Conservation (phyloP, 2,329 filamentous ascomycete species). For the Xylariaceae sp. region DNA sequence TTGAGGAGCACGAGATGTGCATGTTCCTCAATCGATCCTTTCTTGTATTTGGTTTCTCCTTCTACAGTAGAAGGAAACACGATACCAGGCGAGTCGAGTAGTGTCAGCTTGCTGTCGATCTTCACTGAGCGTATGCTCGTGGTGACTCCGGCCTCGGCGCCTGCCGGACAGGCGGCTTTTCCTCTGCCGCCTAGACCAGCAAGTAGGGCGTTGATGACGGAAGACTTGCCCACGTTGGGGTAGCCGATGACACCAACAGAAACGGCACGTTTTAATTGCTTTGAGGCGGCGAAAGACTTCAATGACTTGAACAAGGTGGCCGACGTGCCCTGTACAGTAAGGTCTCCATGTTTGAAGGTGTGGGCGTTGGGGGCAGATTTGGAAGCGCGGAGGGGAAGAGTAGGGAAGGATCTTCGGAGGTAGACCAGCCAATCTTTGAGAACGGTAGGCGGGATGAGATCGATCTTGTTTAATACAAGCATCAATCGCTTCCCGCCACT, state of each 20-base stretch:
- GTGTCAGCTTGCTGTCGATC: constrained; percentile 88
- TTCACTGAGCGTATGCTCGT: constrained; percentile 87
- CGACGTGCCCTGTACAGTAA: constrained; percentile 83
- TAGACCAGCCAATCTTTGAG: constrained; percentile 82
- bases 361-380: constrained; percentile 80
- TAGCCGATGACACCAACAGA: constrained; percentile 94
- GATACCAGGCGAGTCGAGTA: constrained; percentile 92
- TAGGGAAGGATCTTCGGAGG: constrained; percentile 86
- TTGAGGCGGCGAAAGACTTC: constrained; percentile 80
- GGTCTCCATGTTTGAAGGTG: constrained; percentile 86
- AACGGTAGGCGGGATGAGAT: constrained; percentile 78
- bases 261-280: constrained; percentile 83
- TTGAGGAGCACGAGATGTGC: constrained; percentile 86
- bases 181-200: constrained; percentile 68
- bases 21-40: constrained; percentile 66
- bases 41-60: constrained; percentile 19
- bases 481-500: constrained; percentile 83
- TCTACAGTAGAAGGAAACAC: constrained; percentile 72
- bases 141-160: constrained; percentile 89
- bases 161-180: constrained; percentile 74
- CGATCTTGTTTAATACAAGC: constrained; percentile 92
- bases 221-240: constrained; percentile 94
- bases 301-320: constrained; percentile 82
- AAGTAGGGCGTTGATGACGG: constrained; percentile 90
- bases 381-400: constrained; percentile 82